A percentile compares a stretch with the other conserved stretches of the same genome.
phyloP scores from a whole-genome alignment of 2,329 filamentous ascomycete genomes.

The Zymoseptoria crescenta region DNA sequence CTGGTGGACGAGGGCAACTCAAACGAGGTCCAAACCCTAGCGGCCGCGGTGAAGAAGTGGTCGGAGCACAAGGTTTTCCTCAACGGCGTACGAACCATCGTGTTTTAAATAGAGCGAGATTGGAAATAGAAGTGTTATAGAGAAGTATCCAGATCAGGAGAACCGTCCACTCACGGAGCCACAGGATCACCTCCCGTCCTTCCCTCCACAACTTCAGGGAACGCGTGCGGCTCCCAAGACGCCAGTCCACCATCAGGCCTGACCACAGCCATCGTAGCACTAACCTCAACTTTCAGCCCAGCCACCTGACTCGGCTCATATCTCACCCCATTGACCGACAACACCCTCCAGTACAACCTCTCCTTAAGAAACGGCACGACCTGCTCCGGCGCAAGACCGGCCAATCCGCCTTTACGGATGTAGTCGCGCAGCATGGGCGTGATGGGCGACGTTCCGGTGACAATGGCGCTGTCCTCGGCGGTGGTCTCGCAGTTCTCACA shows the following conservation, averaged over 20 bases:
- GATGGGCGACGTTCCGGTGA: background rate
- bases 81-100: slow-evolving; percentile 72
- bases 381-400: background rate
- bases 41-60: slow-evolving; percentile 76
- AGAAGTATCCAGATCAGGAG: no score
- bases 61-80: slow-evolving; percentile 70
- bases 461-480: background rate
- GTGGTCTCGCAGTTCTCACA: background rate
- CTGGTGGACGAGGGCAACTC: slow-evolving; percentile 74
- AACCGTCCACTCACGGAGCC: background rate
- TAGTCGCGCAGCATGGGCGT: background rate
- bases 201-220: background rate
- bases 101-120: slow-evolving; percentile 48
- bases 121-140: background rate
- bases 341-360: background rate
- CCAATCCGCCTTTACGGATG: background rate
- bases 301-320: background rate
- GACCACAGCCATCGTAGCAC: background rate
- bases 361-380: background rate
- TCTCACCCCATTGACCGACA: background rate
- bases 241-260: background rate
- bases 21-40: slow-evolving; percentile 75
- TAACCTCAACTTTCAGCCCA: background rate
- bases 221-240: background rate
- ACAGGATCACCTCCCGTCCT: background rate